These are phyloP conservation scores for Sporothrix brasiliensis DNA, from an alignment of 2,329 filamentous ascomycete genomes.

Conservation along the genomic window DNA sequence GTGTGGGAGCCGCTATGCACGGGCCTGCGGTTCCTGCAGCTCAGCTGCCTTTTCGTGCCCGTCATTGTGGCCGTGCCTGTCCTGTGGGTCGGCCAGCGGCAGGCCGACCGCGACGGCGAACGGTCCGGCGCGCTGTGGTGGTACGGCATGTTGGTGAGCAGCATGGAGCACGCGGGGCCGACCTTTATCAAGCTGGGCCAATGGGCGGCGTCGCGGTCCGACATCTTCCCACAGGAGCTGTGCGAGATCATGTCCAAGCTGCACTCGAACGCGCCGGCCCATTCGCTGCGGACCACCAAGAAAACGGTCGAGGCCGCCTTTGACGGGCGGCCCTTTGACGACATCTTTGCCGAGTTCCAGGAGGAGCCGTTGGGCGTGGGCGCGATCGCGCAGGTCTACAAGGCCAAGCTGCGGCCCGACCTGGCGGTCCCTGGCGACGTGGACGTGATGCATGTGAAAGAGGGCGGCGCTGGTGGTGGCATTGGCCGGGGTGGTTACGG, in stretches of 20 bases:
- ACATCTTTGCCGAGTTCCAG: conserved; percentile 96
- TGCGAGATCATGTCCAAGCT: conserved; percentile 92
- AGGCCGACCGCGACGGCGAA: conserved; percentile 69
- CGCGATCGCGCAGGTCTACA: conserved; percentile 97
- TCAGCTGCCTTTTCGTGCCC: conserved; percentile 86
- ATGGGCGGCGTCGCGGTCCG: conserved; percentile 94
- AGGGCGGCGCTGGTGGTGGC: neutral
- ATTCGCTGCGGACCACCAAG: conserved; percentile 79
- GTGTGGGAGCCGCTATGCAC: conserved; percentile 88
- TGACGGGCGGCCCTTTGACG: conserved; percentile 74
- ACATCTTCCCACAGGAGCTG: conserved; percentile 93
- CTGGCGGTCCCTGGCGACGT: conserved; percentile 64
- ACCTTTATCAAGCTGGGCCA: conserved; percentile 99
- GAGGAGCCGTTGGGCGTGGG: conserved; percentile 88
- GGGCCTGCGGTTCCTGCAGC: conserved; percentile 81
- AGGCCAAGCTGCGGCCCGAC: conserved; percentile 83
- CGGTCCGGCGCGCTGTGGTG: conserved; percentile 86
- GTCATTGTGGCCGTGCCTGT: conserved; percentile 78
- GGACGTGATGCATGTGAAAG: neutral
- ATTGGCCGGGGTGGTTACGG: no score
- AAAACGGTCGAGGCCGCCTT: conserved; percentile 81
- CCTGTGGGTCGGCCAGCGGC: conserved; percentile 74
- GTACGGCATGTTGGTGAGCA: conserved; percentile 83
- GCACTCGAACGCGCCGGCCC: conserved; percentile 91
- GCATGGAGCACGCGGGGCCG: conserved; percentile 91